These are phyloP conservation scores for Polysphondylium violaceum DNA, from an alignment of 78 protist species.

Conservation along the genomic window DNA sequence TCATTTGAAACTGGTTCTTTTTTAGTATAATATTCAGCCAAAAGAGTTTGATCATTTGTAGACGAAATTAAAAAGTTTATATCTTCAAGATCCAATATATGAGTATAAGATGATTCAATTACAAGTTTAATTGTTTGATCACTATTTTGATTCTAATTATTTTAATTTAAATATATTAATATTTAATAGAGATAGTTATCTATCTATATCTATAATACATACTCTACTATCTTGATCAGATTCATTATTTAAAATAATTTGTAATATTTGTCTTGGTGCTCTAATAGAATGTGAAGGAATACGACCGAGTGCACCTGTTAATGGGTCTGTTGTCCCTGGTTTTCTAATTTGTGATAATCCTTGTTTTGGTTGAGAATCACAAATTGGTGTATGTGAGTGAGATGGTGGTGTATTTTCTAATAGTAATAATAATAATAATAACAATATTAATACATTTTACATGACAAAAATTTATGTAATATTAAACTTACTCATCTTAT, in stretches of 20 bases:
- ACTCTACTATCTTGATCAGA: slow-evolving; percentile 8
- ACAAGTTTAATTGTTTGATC: slow-evolving; percentile 76
- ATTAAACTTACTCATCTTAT: slow-evolving; percentile 23
- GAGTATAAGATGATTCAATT: slow-evolving; percentile 67
- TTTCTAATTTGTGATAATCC: slow-evolving; percentile 30
- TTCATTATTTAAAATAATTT: slow-evolving; percentile 44
- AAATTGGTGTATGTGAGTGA: slow-evolving; percentile 65
- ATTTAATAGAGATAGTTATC: too few species aligned
- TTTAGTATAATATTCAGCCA: slow-evolving; percentile 23
- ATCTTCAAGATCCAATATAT: slow-evolving; percentile 70
- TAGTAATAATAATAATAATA: not conserved
- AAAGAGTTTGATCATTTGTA: not conserved
- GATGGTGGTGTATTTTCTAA: slow-evolving; percentile 3
- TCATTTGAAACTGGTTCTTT: slow-evolving; percentile 35
- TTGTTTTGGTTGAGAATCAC: slow-evolving; percentile 72
- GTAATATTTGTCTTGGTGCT: slow-evolving; percentile 80
- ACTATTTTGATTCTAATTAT: slow-evolving; percentile 32
- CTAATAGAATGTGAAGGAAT: slow-evolving; percentile 85
- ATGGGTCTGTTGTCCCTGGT: slow-evolving; percentile 56
- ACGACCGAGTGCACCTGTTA: slow-evolving; percentile 77
- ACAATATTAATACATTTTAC: not conserved
- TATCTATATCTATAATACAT: not conserved
- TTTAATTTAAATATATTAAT: not conserved
- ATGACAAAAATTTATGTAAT: not conserved
- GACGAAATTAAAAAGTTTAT: slow-evolving; percentile 32